Conservation (phyloP, 2,329 filamentous ascomycete genomes). For the Nothophaeocryptopus gaeumannii region DNA sequence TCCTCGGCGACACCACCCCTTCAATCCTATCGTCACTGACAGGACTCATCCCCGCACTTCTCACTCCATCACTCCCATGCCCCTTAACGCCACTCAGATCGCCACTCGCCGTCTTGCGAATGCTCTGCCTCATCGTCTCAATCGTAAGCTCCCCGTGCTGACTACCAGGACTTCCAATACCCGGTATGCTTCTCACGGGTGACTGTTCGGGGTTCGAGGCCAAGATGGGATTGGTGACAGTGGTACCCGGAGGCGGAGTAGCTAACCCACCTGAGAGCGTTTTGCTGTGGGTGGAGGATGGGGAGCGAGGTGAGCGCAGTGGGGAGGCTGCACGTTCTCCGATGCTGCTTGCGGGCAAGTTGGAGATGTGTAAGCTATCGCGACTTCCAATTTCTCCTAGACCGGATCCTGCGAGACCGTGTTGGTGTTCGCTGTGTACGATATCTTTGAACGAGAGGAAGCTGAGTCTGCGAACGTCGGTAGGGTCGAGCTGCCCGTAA, state of each 20-base stretch:
- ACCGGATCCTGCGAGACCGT: constrained; percentile 21
- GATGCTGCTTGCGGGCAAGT: constrained; percentile 17
- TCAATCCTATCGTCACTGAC: constrained; percentile 23
- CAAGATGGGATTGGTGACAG: constrained; percentile 14
- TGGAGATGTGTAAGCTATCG: constrained; percentile 61
- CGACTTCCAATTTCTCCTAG: constrained; percentile 57
- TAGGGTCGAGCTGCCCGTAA: constrained; percentile 73
- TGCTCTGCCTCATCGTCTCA: constrained; percentile 89
- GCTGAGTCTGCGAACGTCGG: constrained; percentile 77
- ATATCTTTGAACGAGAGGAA: constrained; percentile 98
- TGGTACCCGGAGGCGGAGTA: constrained; percentile 51
- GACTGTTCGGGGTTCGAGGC: constrained; percentile 19
- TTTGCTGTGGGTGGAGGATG: constrained; percentile 22
- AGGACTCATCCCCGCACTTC: constrained; percentile 32
- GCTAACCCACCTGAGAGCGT: constrained; percentile 23
- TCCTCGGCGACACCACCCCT: constrained; percentile 20
- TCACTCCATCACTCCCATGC: constrained; percentile 23
- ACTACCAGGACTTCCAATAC: constrained; percentile 16
- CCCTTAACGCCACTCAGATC: constrained; percentile 56
- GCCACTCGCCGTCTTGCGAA: constrained; percentile 79
- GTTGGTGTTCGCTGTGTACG: constrained; percentile 72
- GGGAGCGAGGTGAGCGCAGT: constrained; percentile 64
- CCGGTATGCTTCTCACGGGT: constrained; percentile 15
- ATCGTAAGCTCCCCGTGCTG: constrained; percentile 72
- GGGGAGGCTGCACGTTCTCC: constrained; percentile 74